Evolutionary conservation across 495 filamentous ascomycete genomes (phyloP), one percentile per base, ranked within the genome.

Genomic region (Parathielavia appendiculata): DNA sequence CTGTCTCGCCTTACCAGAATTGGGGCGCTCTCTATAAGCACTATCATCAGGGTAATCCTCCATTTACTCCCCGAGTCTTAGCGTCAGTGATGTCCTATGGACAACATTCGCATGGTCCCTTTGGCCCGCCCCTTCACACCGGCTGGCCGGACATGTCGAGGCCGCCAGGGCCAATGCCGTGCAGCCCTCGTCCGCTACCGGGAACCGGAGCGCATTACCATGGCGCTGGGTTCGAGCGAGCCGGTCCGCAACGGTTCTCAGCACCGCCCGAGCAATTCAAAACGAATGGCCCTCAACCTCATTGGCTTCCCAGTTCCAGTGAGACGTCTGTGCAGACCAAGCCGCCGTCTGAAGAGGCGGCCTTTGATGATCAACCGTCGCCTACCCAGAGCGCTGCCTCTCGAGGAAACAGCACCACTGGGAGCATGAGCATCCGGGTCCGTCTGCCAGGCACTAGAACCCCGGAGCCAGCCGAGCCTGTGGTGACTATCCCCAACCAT

Each of bases 331-430:
- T 39, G 39, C 48, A 52, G 12, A 51, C 56, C 4, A 58, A 58
- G 48, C 56, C 48, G 7, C 56, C 56, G 2, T 58, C 48, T 5
- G 56, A 51, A 1, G 48, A 43, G 2, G 48, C 23, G 39, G 47
- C 14, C 16, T 45, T 58, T 1, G 19, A 26, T 11, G 48, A 22
- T 12, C 4, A 3, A 6, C 4, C 3, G 1, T 34, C 17, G 2
- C 8, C 19, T n/a, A 8, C 19, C 50, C 13, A 9, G 35, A n/a
- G 49, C 20, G 12, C 35, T 14, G 14, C 58, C 9, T 2, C 46
- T 14, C 45, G 6, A 30, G 26, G 26, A 2, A 2, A 48, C 22
- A 56, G 38, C 46, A 3, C 36, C 12, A 6, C 19, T 1, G 17
- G 4, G 3, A 40, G 35, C 13, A 16, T 9, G 5, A 17, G 5